Conservation (phyloP, 2,329 filamentous ascomycete genomes). For the Thielaviopsis populi region DNA sequence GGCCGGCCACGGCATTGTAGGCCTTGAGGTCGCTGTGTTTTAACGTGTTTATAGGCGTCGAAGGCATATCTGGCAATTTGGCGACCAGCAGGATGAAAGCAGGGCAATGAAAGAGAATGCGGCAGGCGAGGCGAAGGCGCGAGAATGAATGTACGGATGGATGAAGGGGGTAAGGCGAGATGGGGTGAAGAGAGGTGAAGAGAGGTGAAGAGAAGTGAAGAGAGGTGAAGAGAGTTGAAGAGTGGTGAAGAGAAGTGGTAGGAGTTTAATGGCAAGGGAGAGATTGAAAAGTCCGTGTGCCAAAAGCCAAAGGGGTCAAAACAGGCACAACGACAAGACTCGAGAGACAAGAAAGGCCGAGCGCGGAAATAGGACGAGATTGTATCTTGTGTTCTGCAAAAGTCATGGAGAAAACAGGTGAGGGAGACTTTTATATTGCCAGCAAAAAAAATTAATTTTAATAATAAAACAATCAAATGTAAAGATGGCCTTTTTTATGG, state of each 20-base stretch:
- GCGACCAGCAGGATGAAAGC: neutral
- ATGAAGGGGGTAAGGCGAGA: too few relatives aligned
- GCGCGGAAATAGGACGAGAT: neutral
- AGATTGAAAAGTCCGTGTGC: neutral
- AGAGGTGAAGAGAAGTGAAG: too few relatives aligned
- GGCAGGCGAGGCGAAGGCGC: neutral
- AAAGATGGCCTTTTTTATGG: neutral
- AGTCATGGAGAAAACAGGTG: too few relatives aligned
- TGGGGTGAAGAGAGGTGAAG: too few relatives aligned
- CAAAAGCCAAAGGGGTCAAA: neutral
- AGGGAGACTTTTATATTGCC: too few relatives aligned
- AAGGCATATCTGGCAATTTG: neutral
- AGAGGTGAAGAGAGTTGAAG: too few relatives aligned
- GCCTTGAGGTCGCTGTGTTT: conserved; percentile 22
- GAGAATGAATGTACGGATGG: too few relatives aligned
- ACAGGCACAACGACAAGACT: neutral
- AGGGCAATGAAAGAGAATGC: neutral
- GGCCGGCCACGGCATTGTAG: conserved; percentile 68
- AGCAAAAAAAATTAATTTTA: neutral
- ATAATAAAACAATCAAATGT: neutral
- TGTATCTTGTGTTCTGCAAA: neutral
- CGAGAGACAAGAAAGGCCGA: neutral
- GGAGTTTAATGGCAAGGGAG: neutral
- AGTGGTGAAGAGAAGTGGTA: neutral
- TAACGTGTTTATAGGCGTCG: neutral